Evolutionary conservation across 169 alveolate genomes (phyloP).

Genomic region (Plasmodium vivax): DNA sequence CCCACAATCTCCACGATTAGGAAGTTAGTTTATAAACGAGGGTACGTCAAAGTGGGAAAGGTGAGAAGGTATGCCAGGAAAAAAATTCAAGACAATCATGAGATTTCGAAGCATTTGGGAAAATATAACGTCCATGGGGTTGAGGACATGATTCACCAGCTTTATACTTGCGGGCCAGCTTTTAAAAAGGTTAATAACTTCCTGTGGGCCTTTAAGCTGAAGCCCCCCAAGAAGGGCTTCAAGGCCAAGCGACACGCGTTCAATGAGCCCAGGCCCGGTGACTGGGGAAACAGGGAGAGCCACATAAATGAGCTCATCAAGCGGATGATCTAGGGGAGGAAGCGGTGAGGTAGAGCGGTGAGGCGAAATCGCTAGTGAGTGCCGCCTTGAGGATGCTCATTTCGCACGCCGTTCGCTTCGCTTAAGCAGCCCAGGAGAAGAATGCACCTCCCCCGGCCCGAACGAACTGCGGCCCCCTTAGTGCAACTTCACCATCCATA

Average conservation of each 20-base stretch:
- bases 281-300: conserved; percentile 91
- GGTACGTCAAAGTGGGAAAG: conserved; percentile 92
- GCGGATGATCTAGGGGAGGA: conserved; percentile 79
- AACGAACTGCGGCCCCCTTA: neutral
- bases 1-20: conserved; percentile 95
- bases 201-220: conserved; percentile 99
- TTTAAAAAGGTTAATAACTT: conserved; percentile 98
- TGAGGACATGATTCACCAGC: conserved; percentile 99
- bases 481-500: neutral
- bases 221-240: conserved; percentile 98
- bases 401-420: neutral
- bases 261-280: conserved; percentile 97
- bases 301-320: conserved; percentile 86
- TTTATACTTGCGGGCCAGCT: conserved; percentile 98
- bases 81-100: conserved; percentile 79
- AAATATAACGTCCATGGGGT: conserved; percentile 89
- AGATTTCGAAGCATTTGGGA: conserved; percentile 81
- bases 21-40: conserved; percentile 98
- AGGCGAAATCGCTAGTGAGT: neutral
- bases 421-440: neutral
- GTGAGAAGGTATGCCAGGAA: conserved; percentile 85
- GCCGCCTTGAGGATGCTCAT: neutral
- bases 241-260: conserved; percentile 97
- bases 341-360: neutral
- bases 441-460: neutral